phyloP scores from a whole-genome alignment of 2,329 filamentous ascomycete genomes.

The Apiospora rasikravindrae region DNA sequence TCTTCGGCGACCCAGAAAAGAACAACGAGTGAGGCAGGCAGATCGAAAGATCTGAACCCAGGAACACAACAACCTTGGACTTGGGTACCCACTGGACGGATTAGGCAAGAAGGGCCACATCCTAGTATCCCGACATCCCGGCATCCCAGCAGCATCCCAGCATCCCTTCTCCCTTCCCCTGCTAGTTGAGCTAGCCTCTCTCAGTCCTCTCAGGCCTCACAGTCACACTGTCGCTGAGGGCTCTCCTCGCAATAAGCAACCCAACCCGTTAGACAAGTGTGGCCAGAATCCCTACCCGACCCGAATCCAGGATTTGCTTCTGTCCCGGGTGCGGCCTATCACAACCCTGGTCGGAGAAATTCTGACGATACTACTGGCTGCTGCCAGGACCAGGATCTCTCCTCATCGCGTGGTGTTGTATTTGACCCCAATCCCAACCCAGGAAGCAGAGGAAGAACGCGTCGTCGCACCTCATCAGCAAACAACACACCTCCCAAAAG shows the following conservation, averaged over 20 bases:
- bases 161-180: background rate
- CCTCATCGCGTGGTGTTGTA: background rate
- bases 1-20: constrained; percentile 13
- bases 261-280: constrained; percentile 7
- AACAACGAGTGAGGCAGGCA: constrained; percentile 15
- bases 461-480: constrained; percentile 15
- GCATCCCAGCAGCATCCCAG: constrained; percentile 1
- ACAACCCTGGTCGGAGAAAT: background rate
- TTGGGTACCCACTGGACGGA: background rate
- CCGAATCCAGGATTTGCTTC: constrained; percentile 3
- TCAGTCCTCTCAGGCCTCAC: background rate
- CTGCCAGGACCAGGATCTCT: background rate
- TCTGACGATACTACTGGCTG: background rate
- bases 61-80: constrained; percentile 9
- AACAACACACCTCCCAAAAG: background rate
- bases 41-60: constrained; percentile 16
- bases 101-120: constrained; percentile 12
- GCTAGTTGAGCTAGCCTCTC: background rate
- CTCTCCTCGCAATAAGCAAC: background rate
- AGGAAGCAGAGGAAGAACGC: background rate
- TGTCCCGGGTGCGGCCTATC: background rate
- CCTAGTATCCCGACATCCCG: background rate
- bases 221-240: background rate
- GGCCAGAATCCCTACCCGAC: background rate
- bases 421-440: background rate